Percentiles rank a stretch among this genome's conserved stretches.
Evolutionary conservation across 2,329 filamentous ascomycete genomes (phyloP).

Genomic region (Bretziella fagacearum): DNA sequence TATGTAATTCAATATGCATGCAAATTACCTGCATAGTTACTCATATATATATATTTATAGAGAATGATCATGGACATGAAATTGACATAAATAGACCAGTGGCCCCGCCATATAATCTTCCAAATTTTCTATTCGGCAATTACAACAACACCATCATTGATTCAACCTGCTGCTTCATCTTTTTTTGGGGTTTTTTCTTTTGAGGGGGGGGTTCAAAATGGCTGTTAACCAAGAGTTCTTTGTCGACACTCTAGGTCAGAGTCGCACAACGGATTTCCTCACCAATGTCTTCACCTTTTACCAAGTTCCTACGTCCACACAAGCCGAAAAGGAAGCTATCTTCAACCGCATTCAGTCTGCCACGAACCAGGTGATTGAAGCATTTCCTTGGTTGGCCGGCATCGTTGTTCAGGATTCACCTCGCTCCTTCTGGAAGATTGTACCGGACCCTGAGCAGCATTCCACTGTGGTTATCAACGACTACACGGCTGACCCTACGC

Average conservation of each 20-base stretch:
- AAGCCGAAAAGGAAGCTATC: neutral
- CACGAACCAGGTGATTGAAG: neutral
- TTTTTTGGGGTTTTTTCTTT: no score
- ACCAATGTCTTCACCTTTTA: neutral
- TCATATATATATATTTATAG: no score
- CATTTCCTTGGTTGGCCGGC: neutral
- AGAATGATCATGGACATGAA: no score
- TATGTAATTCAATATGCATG: no score
- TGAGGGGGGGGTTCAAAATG: no score
- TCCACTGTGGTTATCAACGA: neutral
- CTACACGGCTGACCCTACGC: neutral
- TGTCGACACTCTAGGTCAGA: neutral
- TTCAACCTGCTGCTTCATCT: neutral
- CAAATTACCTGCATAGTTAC: no score
- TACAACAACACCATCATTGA: no score
- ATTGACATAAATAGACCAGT: no score
- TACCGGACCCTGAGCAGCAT: neutral
- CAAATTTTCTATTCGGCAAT: no score
- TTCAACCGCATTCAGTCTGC: neutral
- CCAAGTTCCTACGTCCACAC: neutral
- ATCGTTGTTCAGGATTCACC: neutral
- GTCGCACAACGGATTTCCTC: neutral
- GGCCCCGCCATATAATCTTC: no score
- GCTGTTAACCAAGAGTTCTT: neutral
- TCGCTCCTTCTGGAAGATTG: neutral